phyloP scores from a whole-genome alignment of 768 basidiomycete genomes.

The Amanita inopinata region DNA sequence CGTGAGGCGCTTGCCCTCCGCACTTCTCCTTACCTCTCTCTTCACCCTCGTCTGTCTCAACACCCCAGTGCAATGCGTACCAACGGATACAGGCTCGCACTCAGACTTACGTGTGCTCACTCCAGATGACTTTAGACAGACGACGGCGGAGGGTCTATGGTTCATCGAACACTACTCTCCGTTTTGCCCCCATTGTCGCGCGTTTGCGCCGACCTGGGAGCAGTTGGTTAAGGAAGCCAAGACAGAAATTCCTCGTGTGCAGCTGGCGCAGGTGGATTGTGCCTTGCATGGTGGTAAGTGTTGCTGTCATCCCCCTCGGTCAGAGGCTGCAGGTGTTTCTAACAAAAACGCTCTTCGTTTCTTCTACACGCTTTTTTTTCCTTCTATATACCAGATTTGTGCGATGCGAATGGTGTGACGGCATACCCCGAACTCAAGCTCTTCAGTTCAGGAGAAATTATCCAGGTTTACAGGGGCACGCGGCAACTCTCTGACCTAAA shows the following conservation, averaged over 20 bases:
- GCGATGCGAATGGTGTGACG: slow-evolving; percentile 52
- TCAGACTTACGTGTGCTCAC: slow-evolving; percentile 29
- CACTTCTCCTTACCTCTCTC: neutral
- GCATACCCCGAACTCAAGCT: slow-evolving; percentile 74
- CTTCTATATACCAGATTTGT: slow-evolving; percentile 55
- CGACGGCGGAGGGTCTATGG: slow-evolving; percentile 54
- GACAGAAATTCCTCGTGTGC: slow-evolving; percentile 40
- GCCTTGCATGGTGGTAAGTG: slow-evolving; percentile 17
- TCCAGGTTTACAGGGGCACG: slow-evolving; percentile 44
- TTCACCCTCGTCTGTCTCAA: neutral
- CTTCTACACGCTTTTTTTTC: neutral
- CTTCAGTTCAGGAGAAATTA: slow-evolving; percentile 54
- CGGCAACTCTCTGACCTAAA: slow-evolving; percentile 47
- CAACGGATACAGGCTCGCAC: neutral
- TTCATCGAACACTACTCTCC: slow-evolving; percentile 87
- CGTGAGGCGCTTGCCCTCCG: neutral
- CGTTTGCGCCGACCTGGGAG: slow-evolving; percentile 79
- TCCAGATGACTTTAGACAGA: slow-evolving; percentile 46
- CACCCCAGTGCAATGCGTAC: neutral
- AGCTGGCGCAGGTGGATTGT: slow-evolving; percentile 78
- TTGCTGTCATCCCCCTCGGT: too few relatives aligned
- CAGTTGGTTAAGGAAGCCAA: slow-evolving; percentile 46
- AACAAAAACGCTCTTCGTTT: neutral
- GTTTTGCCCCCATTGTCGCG: slow-evolving; percentile 69
- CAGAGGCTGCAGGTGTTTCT: neutral